Conservation (phyloP, 176 grass and related monocot species). For the Bonia amplexicaulis region DNA sequence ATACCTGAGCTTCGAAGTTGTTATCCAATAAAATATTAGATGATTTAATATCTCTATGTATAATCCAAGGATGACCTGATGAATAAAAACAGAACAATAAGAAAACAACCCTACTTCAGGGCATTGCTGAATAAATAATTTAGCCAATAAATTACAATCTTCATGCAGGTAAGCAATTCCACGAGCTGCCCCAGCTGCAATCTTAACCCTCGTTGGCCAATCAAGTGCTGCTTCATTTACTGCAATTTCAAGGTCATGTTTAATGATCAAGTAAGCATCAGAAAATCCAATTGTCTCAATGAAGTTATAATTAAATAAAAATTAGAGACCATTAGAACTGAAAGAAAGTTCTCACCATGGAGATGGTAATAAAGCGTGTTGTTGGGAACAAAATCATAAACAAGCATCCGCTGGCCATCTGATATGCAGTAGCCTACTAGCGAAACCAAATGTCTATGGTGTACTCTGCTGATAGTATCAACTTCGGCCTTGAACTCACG, state of each 20-base stretch:
- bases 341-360: slow-evolving; percentile 46
- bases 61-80: slow-evolving; percentile 95
- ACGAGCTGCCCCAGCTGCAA: slow-evolving; percentile 92
- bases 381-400: slow-evolving; percentile 87
- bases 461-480: slow-evolving; percentile 76
- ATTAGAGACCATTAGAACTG: neutral
- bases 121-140: neutral
- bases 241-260: slow-evolving; percentile 46
- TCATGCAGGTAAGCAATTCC: slow-evolving; percentile 98
- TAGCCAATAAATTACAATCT: slow-evolving; percentile 68
- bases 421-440: slow-evolving; percentile 70
- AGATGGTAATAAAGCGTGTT: slow-evolving; percentile 79
- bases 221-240: slow-evolving; percentile 61
- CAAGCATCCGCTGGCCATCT: slow-evolving; percentile 60
- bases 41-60: slow-evolving; percentile 99
- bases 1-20: slow-evolving; percentile 96
- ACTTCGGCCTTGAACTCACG: slow-evolving; percentile 79
- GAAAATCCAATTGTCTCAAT: neutral
- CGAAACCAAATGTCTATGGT: slow-evolving; percentile 81
- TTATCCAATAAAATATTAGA: slow-evolving; percentile 98
- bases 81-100: slow-evolving; percentile 31
- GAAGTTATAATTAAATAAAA: neutral
- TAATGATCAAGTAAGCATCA: slow-evolving; percentile 5
- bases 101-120: slow-evolving; percentile 26
- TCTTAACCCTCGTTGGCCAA: slow-evolving; percentile 86